A percentile compares a stretch with the other conserved stretches of the same genome.
Evolutionary conservation across 1,284 basidiomycete genomes (phyloP).

Genomic region (Clitocybe nebularis): DNA sequence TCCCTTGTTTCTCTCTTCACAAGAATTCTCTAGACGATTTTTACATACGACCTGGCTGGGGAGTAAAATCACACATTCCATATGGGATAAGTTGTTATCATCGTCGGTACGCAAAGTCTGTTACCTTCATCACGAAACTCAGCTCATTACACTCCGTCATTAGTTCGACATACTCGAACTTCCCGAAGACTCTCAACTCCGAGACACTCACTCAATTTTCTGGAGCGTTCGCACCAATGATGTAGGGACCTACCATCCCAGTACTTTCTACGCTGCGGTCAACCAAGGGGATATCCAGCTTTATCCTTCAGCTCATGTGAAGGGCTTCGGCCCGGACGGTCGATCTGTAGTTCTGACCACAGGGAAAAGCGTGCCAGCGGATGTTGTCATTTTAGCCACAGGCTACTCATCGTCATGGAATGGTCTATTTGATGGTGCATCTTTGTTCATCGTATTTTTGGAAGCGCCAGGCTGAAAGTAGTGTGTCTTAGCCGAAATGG

Average conservation of each 20-base stretch:
- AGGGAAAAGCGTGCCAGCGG: slow-evolving; percentile 34
- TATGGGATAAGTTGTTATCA: slow-evolving; percentile 31
- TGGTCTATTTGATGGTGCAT: slow-evolving; percentile 15
- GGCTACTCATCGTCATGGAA: slow-evolving; percentile 37
- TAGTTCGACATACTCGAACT: slow-evolving; percentile 37
- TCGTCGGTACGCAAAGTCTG: slow-evolving; percentile 36
- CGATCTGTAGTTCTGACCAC: slow-evolving; percentile 36
- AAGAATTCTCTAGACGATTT: slow-evolving; percentile 28
- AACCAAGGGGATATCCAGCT: slow-evolving; percentile 41
- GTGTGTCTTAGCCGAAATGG: slow-evolving; percentile 15
- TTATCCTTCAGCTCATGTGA: slow-evolving; percentile 37
- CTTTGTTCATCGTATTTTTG: background rate
- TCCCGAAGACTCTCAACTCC: slow-evolving; percentile 40
- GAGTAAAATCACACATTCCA: slow-evolving; percentile 30
- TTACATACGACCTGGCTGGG: slow-evolving; percentile 41
- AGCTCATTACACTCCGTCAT: too few species aligned
- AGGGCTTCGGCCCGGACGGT: slow-evolving; percentile 35
- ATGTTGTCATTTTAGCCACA: slow-evolving; percentile 50
- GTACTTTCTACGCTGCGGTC: slow-evolving; percentile 36
- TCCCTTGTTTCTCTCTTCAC: too few species aligned
- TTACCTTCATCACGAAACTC: too few species aligned
- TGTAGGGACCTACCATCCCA: slow-evolving; percentile 37
- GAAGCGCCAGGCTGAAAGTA: too few species aligned
- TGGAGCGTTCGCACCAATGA: slow-evolving; percentile 48
- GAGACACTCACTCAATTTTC: slow-evolving; percentile 37